These are phyloP conservation scores for Sungouiozyma intestinalis DNA, from an alignment of 805 yeast genomes.

Conservation along the genomic window DNA sequence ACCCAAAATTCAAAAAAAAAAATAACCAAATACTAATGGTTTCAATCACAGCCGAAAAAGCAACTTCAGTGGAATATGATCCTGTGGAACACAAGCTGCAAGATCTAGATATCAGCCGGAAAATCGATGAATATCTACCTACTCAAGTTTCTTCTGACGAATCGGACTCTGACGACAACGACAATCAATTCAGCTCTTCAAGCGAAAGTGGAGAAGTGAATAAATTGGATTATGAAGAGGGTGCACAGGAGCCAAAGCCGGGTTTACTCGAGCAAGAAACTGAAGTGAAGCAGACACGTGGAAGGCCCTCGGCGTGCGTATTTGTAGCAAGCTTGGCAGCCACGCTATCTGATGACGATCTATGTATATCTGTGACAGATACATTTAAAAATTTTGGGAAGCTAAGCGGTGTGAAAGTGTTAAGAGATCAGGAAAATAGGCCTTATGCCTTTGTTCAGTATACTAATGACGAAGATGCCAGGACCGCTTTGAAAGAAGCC, in stretches of 20 bases:
- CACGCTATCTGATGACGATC: slow-evolving; percentile 50
- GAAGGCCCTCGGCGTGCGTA: slow-evolving; percentile 76
- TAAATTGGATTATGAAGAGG: neutral
- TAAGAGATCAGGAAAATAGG: slow-evolving; percentile 68
- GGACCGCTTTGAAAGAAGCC: slow-evolving; percentile 53
- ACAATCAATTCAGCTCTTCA: slow-evolving; percentile 1
- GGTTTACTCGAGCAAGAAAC: neutral
- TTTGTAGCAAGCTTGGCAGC: slow-evolving; percentile 79
- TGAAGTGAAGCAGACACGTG: slow-evolving; percentile 23
- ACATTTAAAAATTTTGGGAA: slow-evolving; percentile 67
- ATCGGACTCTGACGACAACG: slow-evolving; percentile 11
- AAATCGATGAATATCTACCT: slow-evolving; percentile 14
- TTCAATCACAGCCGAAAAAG: slow-evolving; percentile 1
- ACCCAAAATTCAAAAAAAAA: neutral
- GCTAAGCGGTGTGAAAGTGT: slow-evolving; percentile 64
- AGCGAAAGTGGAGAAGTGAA: neutral
- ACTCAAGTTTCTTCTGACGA: slow-evolving; percentile 17
- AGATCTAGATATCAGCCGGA: slow-evolving; percentile 11
- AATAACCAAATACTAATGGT: neutral
- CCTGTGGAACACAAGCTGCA: neutral
- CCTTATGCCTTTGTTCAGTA: slow-evolving; percentile 94
- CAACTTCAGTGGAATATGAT: neutral
- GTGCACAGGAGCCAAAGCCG: neutral
- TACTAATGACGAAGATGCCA: slow-evolving; percentile 57
- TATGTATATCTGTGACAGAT: slow-evolving; percentile 55